phyloP scores from a whole-genome alignment of 768 basidiomycete species.

The Agrocybe chaxingu region DNA sequence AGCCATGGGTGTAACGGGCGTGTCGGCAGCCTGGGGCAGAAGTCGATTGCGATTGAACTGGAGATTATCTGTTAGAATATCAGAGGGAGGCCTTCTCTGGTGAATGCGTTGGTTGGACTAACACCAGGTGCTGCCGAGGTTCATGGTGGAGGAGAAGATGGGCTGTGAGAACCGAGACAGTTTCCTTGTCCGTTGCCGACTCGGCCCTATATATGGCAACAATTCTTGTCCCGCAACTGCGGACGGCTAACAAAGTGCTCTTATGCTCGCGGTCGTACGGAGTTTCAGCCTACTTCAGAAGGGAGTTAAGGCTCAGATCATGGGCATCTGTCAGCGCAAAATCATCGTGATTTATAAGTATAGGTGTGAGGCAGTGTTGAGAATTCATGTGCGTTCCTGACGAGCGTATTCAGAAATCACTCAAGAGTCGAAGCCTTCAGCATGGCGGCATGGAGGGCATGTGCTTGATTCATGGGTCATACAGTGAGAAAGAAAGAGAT shows the following conservation, averaged over 20 bases:
- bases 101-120: background rate
- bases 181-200: background rate
- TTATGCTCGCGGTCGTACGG: too few species aligned
- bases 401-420: background rate
- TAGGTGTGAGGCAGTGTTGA: too few species aligned
- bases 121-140: too few species aligned
- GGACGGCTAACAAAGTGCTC: too few species aligned
- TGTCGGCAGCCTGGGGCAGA: conserved; percentile 32
- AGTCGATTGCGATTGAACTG: too few species aligned
- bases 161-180: conserved; percentile 9
- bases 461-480: conserved; percentile 23
- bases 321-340: background rate
- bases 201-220: background rate
- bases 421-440: background rate
- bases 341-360: background rate
- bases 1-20: conserved; percentile 38
- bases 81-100: too few species aligned
- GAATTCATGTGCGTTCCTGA: background rate
- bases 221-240: too few species aligned
- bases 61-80: too few species aligned
- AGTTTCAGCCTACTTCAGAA: too few species aligned
- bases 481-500: conserved; percentile 20
- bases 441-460: conserved; percentile 20
- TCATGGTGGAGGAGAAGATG: background rate
- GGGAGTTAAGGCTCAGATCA: too few species aligned